Evolutionary conservation across 164 flowering plant genomes (phyloP).

Genomic region (Magnolia changhungtana): DNA sequence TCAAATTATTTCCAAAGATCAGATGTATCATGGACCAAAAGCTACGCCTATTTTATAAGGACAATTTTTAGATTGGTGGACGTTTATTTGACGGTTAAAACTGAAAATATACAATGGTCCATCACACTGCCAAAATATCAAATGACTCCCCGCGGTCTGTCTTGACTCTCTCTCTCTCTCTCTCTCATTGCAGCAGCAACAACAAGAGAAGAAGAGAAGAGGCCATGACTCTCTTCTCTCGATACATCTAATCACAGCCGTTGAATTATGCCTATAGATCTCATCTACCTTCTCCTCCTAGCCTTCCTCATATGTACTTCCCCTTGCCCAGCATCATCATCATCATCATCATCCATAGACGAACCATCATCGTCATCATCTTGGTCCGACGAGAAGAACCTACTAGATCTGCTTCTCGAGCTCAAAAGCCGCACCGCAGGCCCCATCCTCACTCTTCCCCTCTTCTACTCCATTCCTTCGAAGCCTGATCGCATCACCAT

Average conservation of each 20-base stretch:
- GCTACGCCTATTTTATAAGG: too few relatives aligned
- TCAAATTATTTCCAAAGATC: too few relatives aligned
- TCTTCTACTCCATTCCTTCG: conserved; percentile 12
- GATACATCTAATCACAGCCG: background rate
- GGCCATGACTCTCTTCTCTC: background rate
- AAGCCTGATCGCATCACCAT: conserved; percentile 10
- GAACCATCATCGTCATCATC: conserved; percentile 1
- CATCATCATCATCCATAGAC: background rate
- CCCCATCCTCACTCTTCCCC: background rate
- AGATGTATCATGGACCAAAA: too few relatives aligned
- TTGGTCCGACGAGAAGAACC: background rate
- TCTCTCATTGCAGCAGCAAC: background rate
- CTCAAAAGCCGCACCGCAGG: conserved; percentile 8
- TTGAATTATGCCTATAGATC: conserved; percentile 14
- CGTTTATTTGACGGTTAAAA: too few relatives aligned
- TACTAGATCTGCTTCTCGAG: conserved; percentile 15
- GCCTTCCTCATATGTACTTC: conserved; percentile 13
- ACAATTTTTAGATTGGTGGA: too few relatives aligned
- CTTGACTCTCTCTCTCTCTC: background rate
- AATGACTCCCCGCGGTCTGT: too few relatives aligned
- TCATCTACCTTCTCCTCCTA: conserved; percentile 7
- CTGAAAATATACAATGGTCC: too few relatives aligned
- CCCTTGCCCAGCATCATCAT: background rate
- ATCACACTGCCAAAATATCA: too few relatives aligned
- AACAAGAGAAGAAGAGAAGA: background rate